Percentiles rank a stretch among this genome's conserved stretches.
These are phyloP conservation scores for Rosa multiflora DNA, from an alignment of 306 rosid genomes.

Conservation along the genomic window DNA sequence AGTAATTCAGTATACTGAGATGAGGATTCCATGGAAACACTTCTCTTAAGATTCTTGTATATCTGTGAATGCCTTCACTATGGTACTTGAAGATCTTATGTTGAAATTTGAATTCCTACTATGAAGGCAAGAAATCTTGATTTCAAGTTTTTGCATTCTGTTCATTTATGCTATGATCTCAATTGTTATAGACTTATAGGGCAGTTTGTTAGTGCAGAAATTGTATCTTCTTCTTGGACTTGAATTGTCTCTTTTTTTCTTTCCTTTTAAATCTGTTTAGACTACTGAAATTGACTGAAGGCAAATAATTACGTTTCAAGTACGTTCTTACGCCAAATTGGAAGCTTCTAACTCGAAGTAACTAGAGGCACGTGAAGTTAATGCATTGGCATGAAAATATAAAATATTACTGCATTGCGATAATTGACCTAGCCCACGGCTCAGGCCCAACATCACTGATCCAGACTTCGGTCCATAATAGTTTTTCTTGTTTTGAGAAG, in stretches of 20 bases:
- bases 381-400: too few species aligned
- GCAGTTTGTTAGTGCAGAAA: background rate
- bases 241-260: too few species aligned
- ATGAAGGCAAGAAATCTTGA: background rate
- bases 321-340: background rate
- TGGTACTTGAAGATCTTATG: constrained; percentile 6
- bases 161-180: background rate
- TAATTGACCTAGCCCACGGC: too few species aligned
- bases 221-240: background rate
- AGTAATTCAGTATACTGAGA: constrained; percentile 1
- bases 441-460: too few species aligned
- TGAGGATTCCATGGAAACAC: constrained; percentile 19
- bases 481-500: too few species aligned
- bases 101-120: background rate
- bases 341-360: background rate
- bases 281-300: too few species aligned
- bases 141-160: background rate
- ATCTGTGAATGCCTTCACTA: background rate
- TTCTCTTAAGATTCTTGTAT: constrained; percentile 11
- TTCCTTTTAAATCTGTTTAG: too few species aligned
- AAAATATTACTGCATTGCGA: too few species aligned
- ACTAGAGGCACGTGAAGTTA: background rate
- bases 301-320: background rate
- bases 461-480: too few species aligned
- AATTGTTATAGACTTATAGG: background rate